Percentiles rank a stretch among this genome's conserved stretches.
These are phyloP conservation scores for Arctium lappa DNA, from an alignment of 129 eudicot genomes.

Conservation along the genomic window DNA sequence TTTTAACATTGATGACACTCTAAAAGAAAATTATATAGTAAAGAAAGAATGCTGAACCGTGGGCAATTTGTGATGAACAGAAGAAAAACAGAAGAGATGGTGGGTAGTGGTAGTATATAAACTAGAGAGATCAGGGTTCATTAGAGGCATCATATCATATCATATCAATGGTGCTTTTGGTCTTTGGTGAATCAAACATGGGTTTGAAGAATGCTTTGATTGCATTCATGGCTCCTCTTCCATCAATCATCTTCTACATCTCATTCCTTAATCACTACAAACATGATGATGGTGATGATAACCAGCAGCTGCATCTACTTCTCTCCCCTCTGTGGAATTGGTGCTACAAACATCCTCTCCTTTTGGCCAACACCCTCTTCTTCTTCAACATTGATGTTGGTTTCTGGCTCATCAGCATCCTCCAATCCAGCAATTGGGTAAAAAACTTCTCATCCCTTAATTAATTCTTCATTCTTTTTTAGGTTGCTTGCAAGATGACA, in stretches of 20 bases:
- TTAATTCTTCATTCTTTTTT: not conserved
- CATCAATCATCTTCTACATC: conserved; percentile 62
- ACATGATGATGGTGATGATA: not conserved
- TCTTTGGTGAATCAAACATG: conserved; percentile 18
- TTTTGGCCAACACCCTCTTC: conserved; percentile 69
- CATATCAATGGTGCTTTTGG: not conserved
- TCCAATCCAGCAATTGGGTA: conserved; percentile 93
- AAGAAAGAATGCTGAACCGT: not conserved
- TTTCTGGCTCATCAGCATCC: conserved; percentile 77
- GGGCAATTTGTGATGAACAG: conserved; percentile 8
- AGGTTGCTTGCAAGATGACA: not conserved
- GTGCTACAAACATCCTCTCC: conserved; percentile 67
- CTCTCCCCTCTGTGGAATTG: conserved; percentile 55
- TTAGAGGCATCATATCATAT: not conserved
- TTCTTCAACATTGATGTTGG: conserved; percentile 72
- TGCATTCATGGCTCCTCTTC: conserved; percentile 72
- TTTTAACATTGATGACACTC: not conserved
- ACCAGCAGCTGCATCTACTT: conserved; percentile 15
- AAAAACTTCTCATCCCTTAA: not conserved
- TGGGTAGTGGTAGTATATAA: conserved; percentile 10
- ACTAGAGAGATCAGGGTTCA: not conserved
- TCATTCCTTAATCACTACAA: conserved; percentile 41
- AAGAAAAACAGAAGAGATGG: conserved; percentile 8
- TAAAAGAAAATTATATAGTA: not conserved
- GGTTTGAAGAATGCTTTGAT: conserved; percentile 49